A percentile compares a stretch with the other conserved stretches of the same genome.
Conservation (phyloP, 257 asterid species). For the Scutellaria minor region DNA sequence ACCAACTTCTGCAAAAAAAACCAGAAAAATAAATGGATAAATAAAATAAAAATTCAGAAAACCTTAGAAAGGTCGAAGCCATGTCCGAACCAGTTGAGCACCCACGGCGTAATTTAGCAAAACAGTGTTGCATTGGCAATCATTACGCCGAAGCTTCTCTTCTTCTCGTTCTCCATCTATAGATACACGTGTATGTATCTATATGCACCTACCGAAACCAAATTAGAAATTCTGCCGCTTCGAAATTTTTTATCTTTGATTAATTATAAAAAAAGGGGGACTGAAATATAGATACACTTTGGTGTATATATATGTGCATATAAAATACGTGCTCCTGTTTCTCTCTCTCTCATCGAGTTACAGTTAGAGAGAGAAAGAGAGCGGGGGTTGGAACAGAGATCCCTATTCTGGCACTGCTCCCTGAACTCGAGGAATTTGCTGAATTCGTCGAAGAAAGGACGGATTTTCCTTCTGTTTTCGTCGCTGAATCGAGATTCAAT, state of each 20-base stretch:
- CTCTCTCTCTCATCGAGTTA: slow-evolving; percentile 62
- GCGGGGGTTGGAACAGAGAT: slow-evolving; percentile 63
- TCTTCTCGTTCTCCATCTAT: slow-evolving; percentile 29
- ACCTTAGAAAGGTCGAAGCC: slow-evolving; percentile 32
- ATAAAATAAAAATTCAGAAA: background rate
- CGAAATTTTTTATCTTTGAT: slow-evolving; percentile 29
- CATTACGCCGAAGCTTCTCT: slow-evolving; percentile 40
- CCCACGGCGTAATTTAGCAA: slow-evolving; percentile 43
- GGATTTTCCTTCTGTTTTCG: slow-evolving; percentile 13
- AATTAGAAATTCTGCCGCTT: slow-evolving; percentile 34
- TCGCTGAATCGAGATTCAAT: slow-evolving; percentile 30
- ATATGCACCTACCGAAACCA: slow-evolving; percentile 25
- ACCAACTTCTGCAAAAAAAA: slow-evolving; percentile 44
- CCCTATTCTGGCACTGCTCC: slow-evolving; percentile 59
- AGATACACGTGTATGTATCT: slow-evolving; percentile 51
- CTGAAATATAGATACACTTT: slow-evolving; percentile 25
- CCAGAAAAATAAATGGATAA: background rate
- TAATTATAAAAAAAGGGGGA: slow-evolving; percentile 7
- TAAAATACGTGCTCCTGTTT: slow-evolving; percentile 36
- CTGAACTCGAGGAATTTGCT: slow-evolving; percentile 21
- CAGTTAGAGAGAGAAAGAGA: slow-evolving; percentile 39
- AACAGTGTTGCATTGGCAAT: slow-evolving; percentile 28
- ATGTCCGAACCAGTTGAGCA: slow-evolving; percentile 37
- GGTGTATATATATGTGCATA: slow-evolving; percentile 31
- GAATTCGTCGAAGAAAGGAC: slow-evolving; percentile 18